These are phyloP conservation scores for Pseudogymnoascus sp. DNA, from an alignment of 2,329 filamentous ascomycete genomes.

Conservation along the genomic window DNA sequence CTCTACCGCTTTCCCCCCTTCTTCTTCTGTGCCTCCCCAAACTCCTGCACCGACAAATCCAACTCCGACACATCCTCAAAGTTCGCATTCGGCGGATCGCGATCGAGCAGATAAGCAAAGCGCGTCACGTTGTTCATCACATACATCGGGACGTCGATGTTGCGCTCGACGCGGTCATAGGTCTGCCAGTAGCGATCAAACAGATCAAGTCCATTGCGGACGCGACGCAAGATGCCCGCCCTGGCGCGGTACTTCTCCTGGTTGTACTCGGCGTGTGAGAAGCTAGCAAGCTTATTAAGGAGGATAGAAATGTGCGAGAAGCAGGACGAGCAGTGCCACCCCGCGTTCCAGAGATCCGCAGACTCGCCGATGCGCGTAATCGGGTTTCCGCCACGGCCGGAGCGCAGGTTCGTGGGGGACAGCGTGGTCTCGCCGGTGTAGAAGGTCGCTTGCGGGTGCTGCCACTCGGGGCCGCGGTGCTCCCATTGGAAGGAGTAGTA, in stretches of 20 bases:
- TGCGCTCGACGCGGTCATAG: slow-evolving; percentile 1
- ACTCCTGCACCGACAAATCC: background rate
- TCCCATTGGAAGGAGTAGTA: slow-evolving; percentile 52
- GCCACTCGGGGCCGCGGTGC: slow-evolving; percentile 40
- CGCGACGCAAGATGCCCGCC: slow-evolving; percentile 40
- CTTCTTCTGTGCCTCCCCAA: background rate
- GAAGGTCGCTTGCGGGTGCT: slow-evolving; percentile 52
- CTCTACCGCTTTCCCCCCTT: slow-evolving; percentile 11
- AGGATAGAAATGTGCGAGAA: slow-evolving; percentile 49
- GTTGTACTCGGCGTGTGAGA: slow-evolving; percentile 48
- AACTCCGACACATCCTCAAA: slow-evolving; percentile 4
- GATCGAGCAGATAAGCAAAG: background rate
- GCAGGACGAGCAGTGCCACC: slow-evolving; percentile 57
- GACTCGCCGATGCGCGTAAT: slow-evolving; percentile 35
- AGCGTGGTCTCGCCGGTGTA: slow-evolving; percentile 44
- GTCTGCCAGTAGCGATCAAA: slow-evolving; percentile 7
- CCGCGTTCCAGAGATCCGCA: slow-evolving; percentile 40
- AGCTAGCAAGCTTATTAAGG: slow-evolving; percentile 47
- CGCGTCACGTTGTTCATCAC: background rate
- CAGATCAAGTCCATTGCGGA: slow-evolving; percentile 45
- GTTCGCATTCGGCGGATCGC: background rate
- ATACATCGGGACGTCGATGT: background rate
- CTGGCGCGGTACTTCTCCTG: slow-evolving; percentile 39
- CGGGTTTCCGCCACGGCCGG: slow-evolving; percentile 35
- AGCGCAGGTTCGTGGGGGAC: slow-evolving; percentile 45